Percentiles rank a stretch among this genome's conserved stretches.
These are phyloP conservation scores for Lentinula detonsa DNA, from an alignment of 768 basidiomycete species.

Conservation along the genomic window DNA sequence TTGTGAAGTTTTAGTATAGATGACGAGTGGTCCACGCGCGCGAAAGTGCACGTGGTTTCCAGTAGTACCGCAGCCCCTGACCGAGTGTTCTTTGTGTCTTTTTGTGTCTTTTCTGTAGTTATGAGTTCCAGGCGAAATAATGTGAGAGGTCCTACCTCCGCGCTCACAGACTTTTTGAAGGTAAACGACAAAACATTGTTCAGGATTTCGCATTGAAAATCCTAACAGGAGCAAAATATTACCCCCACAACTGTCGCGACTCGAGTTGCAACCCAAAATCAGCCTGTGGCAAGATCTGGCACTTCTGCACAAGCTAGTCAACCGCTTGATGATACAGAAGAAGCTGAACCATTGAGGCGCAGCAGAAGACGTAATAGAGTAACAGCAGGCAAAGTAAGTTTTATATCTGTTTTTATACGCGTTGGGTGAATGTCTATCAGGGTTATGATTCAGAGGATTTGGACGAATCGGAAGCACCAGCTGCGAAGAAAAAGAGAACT, in stretches of 20 bases:
- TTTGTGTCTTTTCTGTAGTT: background rate
- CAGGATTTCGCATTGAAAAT: background rate
- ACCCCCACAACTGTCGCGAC: constrained; percentile 40
- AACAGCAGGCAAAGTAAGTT: background rate
- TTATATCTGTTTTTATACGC: background rate
- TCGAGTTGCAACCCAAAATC: constrained; percentile 22
- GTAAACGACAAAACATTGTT: constrained; percentile 28
- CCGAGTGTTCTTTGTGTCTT: background rate
- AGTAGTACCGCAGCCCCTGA: background rate
- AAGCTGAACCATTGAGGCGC: background rate
- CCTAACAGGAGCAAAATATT: constrained; percentile 38
- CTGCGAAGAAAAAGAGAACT: constrained; percentile 50
- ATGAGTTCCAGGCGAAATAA: constrained; percentile 33
- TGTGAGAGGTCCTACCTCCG: constrained; percentile 77
- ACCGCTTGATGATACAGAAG: constrained; percentile 8
- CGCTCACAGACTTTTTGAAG: constrained; percentile 74
- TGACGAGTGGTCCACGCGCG: background rate
- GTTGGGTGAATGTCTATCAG: constrained; percentile 14
- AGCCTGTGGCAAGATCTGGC: constrained; percentile 43
- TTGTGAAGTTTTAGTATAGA: background rate
- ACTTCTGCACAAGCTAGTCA: constrained; percentile 14
- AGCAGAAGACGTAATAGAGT: constrained; percentile 2
- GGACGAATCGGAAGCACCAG: constrained; percentile 49
- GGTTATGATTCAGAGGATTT: constrained; percentile 73
- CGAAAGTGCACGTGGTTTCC: background rate